Conservation (phyloP, 1,139 yeast species). For the Blastobotrys ciferrii region DNA sequence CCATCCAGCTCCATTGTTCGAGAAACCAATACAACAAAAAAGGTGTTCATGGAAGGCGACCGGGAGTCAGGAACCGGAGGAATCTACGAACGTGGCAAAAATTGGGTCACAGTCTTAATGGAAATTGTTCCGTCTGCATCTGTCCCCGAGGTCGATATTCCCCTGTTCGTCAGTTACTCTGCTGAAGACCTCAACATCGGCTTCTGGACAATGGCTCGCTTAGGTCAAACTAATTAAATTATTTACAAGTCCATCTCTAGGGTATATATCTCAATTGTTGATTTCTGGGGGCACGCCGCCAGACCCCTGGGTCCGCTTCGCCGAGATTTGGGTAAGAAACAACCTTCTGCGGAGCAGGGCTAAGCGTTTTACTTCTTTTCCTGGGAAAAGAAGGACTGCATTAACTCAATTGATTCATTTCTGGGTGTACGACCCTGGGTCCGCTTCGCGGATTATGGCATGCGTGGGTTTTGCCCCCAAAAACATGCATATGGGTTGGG, state of each 20-base stretch:
- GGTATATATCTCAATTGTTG: too few relatives aligned
- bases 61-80: conserved; percentile 21
- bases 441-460: too few relatives aligned
- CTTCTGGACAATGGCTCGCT: conserved; percentile 18
- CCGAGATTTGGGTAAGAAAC: too few relatives aligned
- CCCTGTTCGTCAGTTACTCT: conserved; percentile 26
- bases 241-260: too few relatives aligned
- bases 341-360: too few relatives aligned
- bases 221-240: conserved; percentile 9
- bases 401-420: too few relatives aligned
- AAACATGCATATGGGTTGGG: too few relatives aligned
- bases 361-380: too few relatives aligned
- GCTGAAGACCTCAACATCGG: conserved; percentile 14
- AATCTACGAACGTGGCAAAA: conserved; percentile 27
- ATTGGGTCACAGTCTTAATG: conserved; percentile 30
- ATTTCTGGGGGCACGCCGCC: too few relatives aligned
- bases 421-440: background rate
- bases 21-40: conserved; percentile 30
- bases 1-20: conserved; percentile 32
- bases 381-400: too few relatives aligned
- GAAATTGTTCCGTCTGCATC: conserved; percentile 20
- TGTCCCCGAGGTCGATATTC: conserved; percentile 19
- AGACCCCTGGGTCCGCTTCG: too few relatives aligned
- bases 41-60: conserved; percentile 32
- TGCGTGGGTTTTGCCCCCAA: too few relatives aligned